phyloP scores from a whole-genome alignment of 2,329 filamentous ascomycete genomes.

The Coniochaeta prunicola region DNA sequence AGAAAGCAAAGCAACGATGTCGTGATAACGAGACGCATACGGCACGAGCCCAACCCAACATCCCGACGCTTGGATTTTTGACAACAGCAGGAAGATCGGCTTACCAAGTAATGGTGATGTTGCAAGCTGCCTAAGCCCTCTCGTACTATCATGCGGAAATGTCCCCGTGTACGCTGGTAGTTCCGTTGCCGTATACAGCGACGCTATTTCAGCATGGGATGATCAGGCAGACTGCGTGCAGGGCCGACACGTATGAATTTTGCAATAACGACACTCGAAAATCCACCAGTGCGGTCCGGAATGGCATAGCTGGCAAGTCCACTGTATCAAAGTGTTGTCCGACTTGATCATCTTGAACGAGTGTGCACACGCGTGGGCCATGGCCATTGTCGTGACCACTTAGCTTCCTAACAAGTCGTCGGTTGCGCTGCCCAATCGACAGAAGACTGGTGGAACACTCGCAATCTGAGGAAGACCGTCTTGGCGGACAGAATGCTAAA shows the following conservation, averaged over 20 bases:
- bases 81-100: neutral
- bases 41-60: neutral
- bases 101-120: neutral
- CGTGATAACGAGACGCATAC: neutral
- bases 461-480: neutral
- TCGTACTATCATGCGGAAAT: neutral
- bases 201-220: neutral
- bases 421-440: neutral
- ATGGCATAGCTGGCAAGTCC: conserved; percentile 58
- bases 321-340: conserved; percentile 57
- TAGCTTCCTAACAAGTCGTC: neutral
- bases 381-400: conserved; percentile 33
- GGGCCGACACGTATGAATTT: conserved; percentile 54
- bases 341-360: conserved; percentile 61
- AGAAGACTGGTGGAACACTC: neutral
- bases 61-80: neutral
- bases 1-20: neutral
- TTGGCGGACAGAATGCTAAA: neutral
- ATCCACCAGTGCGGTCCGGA: conserved; percentile 62
- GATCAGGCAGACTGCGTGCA: conserved; percentile 41
- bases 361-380: conserved; percentile 52
- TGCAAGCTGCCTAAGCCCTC: neutral
- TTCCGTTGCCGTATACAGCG: neutral
- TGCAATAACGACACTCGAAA: conserved; percentile 63
- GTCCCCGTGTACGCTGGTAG: neutral